Evolutionary conservation across 352 stramenopile species (phyloP).

Genomic region (Globisporangium uncinulatum): DNA sequence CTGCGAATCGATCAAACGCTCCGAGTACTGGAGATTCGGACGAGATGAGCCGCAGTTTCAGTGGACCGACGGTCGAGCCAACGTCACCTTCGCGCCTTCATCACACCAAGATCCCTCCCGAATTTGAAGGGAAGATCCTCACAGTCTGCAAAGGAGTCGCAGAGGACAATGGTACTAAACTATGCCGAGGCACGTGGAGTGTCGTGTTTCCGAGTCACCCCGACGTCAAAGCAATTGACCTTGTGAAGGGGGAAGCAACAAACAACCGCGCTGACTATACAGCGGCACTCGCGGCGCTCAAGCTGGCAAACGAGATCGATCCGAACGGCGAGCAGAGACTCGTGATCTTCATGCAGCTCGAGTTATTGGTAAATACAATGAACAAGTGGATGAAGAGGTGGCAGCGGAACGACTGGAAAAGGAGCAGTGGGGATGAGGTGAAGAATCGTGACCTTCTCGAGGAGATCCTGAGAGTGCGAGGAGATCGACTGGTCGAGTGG

Average conservation of each 20-base stretch:
- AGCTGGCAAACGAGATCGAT: slow-evolving; percentile 57
- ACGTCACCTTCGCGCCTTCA: too few species aligned
- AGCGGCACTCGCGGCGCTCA: slow-evolving; percentile 39
- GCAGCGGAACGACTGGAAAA: slow-evolving; percentile 58
- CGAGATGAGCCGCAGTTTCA: neutral
- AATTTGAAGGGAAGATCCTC: neutral
- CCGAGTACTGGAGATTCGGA: neutral
- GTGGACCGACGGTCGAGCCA: neutral
- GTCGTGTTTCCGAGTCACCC: neutral
- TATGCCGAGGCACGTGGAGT: neutral
- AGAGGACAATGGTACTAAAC: neutral
- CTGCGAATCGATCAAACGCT: too few species aligned
- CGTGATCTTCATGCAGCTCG: slow-evolving; percentile 75
- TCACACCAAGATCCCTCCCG: neutral
- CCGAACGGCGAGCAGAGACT: slow-evolving; percentile 23
- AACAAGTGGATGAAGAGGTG: slow-evolving; percentile 65
- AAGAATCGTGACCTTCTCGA: slow-evolving; percentile 69
- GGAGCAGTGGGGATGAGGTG: slow-evolving; percentile 37
- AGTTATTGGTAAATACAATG: slow-evolving; percentile 78
- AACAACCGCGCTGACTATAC: slow-evolving; percentile 28
- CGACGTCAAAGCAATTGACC: neutral
- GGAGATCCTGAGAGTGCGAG: slow-evolving; percentile 32
- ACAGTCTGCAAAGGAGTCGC: neutral
- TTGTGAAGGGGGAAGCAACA: slow-evolving; percentile 6
- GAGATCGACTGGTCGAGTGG: slow-evolving; percentile 47